Percentiles rank a stretch among this genome's conserved stretches.
Evolutionary conservation across 2,329 filamentous ascomycete species (phyloP).

Genomic region (Zymoseptoria pseudotritici): DNA sequence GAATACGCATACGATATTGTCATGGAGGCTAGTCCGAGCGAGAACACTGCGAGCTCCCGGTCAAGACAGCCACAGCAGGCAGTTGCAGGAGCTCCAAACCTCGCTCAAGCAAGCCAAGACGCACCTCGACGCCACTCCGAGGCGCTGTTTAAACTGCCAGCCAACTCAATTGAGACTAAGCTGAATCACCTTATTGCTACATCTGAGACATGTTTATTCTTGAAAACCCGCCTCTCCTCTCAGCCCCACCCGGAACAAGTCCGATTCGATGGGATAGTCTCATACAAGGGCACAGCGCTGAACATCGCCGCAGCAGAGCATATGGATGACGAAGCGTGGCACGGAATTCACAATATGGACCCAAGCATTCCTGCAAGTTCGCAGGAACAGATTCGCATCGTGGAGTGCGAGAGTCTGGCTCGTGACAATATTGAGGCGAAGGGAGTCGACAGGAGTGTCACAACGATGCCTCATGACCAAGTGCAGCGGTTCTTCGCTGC

Average conservation of each 20-base stretch:
- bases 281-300: not conserved
- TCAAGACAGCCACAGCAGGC: not conserved
- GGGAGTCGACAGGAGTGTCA: not conserved
- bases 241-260: not conserved
- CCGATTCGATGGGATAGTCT: not conserved
- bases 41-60: not conserved
- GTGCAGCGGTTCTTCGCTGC: not conserved
- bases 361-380: not conserved
- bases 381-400: not conserved
- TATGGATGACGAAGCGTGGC: not conserved
- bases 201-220: not conserved
- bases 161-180: not conserved
- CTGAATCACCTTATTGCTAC: not conserved
- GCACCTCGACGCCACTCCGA: not conserved
- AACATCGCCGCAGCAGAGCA: not conserved
- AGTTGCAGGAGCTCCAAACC: not conserved
- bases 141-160: not conserved
- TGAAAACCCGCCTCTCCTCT: not conserved
- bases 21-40: not conserved
- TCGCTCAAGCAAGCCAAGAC: not conserved
- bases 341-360: not conserved
- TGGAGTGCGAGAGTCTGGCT: not conserved
- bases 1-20: not conserved
- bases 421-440: not conserved
- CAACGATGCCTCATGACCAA: not conserved